Base-by-base conservation (phyloP, 192 early-diverging fungal genomes). In the Coemansia sp. region DNA sequence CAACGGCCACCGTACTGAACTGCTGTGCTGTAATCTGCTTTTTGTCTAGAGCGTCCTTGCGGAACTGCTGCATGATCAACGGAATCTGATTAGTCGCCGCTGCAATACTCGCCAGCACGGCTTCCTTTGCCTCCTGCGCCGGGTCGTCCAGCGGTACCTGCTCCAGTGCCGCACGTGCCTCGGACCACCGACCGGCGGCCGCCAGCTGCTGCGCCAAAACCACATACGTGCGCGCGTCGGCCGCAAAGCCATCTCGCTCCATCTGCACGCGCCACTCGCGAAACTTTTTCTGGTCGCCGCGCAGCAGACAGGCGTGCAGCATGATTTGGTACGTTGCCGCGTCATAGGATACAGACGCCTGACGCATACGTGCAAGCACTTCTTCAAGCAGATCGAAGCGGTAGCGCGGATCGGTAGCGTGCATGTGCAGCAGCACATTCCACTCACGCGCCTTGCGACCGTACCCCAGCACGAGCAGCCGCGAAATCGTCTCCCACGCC, bases 371-470 rank as follows among this genome's bases (percentile, higher is more conserved):
- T 47, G 17, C 30, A 5, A 60, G 37, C 15, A 68, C 66, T 42
- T 59, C 38, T 43, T 68, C 65, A 14, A 74, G 57, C 53, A 68
- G 54, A 21, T 45, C 57, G 41, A 52, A 51, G 24, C 53, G 57
- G 58, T 74, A 74, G 53, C 71, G 71, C 66, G 49, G 53, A 37
- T 74, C 71, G 14, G 53, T 44, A 23, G 71, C 71, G 40, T 74
- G 66, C 57, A 74, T 63, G 11, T 63, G 61, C 34, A 74, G 47
- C 25, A 74, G 40, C 38, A 57, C 65, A 49, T 74, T 74, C 71
- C 71, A 74, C 21, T 52, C 71, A 43, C 61, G 71, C 52, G 53
- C 25, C 23, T 47, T 19, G 23, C 44, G 43, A 37, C 53, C 65
- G 15, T 57, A 56, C 2, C 71, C 71, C n/a, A 46, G 47, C 21